Base-by-base conservation (phyloP, 2,329 filamentous ascomycete genomes). In the Epichloe sibirici region DNA sequence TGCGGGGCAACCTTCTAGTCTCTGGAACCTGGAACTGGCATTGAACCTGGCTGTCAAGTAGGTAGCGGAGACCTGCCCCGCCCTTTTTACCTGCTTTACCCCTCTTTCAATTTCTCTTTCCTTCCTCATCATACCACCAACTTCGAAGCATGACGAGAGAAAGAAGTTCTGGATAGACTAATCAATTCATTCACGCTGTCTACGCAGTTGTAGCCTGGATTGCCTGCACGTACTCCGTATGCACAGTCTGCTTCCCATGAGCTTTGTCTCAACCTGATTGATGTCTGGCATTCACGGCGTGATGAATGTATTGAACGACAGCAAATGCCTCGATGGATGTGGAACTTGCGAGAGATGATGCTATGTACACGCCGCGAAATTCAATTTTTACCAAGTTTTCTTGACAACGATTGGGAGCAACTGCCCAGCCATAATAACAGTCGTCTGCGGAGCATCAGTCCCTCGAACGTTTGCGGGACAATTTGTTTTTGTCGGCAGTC, bases 1-100 rank as follows among this genome's bases (percentile, higher is more conserved):
- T 58, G 62, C 58, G 63, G 63, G 63, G 63, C 62, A 62, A 34
- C 54, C 55, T 47, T 37, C 57, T 45, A 31, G 63, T 66, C 11
- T 13, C 40, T 5, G 44, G 39, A 59, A 66, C 58, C 39, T 57
- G 39, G 3, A 8, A 21, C 3, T 3, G 45, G 12, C 15, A 40
- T 21, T 37, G 11, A 23, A n/a, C 39, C 15, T 35, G 35, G 51
- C 51, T 40, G 35, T 47, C 34, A 17, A 9, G 7, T 7, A 57
- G 34, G 57, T 58, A 55, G 28, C 46, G 2, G 15, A 23, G 55
- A 58, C 56, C 35, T 37, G 52, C 55, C 55, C 53, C 55, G 48
- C 56, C 51, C n/a, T 31, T 31, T 23, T 13, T 40, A 35, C 34
- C 37, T 38, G 47, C 48, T 48, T 40, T 21, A 28, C 52, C 54